Conservation (phyloP, 768 basidiomycete genomes). For the Mrakia gelida region DNA sequence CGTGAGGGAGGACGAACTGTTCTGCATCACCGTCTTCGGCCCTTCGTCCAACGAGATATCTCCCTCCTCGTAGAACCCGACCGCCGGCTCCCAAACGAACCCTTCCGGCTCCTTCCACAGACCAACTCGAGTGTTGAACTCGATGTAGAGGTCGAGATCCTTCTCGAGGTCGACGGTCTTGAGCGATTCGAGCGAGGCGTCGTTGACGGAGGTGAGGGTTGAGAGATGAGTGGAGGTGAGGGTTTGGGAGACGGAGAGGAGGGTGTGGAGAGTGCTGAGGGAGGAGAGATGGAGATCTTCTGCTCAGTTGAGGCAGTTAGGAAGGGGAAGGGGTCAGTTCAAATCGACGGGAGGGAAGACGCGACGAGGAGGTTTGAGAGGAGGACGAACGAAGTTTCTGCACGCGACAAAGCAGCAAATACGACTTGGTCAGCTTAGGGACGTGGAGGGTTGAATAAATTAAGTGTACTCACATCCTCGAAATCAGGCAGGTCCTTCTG, state of each 20-base stretch:
- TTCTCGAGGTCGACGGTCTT: conserved; percentile 53
- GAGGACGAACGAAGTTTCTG: conserved; percentile 17
- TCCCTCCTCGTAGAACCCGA: conserved; percentile 68
- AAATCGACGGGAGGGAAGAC: neutral
- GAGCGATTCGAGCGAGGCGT: conserved; percentile 18
- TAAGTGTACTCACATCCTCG: conserved; percentile 50
- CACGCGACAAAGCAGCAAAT: neutral
- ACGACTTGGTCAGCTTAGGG: neutral
- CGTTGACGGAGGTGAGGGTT: neutral
- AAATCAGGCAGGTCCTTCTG: conserved; percentile 61
- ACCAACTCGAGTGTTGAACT: conserved; percentile 58
- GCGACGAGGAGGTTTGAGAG: neutral
- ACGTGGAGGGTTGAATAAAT: neutral
- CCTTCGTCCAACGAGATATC: conserved; percentile 61
- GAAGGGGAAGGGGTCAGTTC: neutral
- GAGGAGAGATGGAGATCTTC: conserved; percentile 41
- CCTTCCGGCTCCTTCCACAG: conserved; percentile 62
- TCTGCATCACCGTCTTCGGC: conserved; percentile 75
- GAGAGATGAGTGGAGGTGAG: conserved; percentile 57
- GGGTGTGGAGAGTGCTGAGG: conserved; percentile 52
- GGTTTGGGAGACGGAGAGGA: conserved; percentile 59
- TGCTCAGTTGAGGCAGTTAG: neutral
- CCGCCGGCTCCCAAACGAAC: conserved; percentile 71
- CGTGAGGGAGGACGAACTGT: conserved; percentile 45
- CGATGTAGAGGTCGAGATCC: conserved; percentile 69